Evolutionary conservation across 768 basidiomycete species (phyloP).

Genomic region (Lentinula guzmanii): DNA sequence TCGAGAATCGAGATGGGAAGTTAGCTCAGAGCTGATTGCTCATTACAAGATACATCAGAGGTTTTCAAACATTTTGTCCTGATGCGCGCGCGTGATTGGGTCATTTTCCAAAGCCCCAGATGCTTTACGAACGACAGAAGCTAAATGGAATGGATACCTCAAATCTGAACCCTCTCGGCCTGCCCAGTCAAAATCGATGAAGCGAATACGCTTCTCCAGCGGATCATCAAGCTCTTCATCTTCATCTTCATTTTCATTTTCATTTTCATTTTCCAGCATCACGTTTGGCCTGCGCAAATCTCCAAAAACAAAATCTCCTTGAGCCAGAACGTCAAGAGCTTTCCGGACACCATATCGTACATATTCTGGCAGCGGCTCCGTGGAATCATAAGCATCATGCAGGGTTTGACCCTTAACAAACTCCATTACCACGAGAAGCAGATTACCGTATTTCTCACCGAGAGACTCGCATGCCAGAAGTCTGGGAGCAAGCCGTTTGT

Average conservation of each 20-base stretch:
- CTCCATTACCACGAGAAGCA: slow-evolving; percentile 25
- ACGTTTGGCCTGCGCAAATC: slow-evolving; percentile 4
- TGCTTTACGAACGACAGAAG: not conserved
- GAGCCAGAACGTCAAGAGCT: not conserved
- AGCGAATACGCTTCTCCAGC: not conserved
- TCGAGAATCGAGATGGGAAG: too few species aligned
- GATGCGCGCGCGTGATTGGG: not conserved
- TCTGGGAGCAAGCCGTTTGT: slow-evolving; percentile 14
- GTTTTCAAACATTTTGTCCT: slow-evolving; percentile 3
- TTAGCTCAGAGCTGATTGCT: too few species aligned
- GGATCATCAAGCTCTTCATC: not conserved
- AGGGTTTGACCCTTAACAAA: slow-evolving; percentile 13
- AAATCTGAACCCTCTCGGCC: not conserved
- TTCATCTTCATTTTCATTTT: not conserved
- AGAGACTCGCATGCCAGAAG: slow-evolving; percentile 16
- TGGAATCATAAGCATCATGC: not conserved
- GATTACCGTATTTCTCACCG: slow-evolving; percentile 5
- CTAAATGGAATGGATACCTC: slow-evolving; percentile 4
- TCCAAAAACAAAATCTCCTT: not conserved
- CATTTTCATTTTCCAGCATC: not conserved
- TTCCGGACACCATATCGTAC: not conserved
- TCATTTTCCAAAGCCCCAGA: not conserved
- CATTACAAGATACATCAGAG: too few species aligned
- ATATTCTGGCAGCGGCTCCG: not conserved
- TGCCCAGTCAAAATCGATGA: slow-evolving; percentile 6